Evolutionary conservation across 345 rosid genomes (phyloP).

Genomic region (Brassica incana): DNA sequence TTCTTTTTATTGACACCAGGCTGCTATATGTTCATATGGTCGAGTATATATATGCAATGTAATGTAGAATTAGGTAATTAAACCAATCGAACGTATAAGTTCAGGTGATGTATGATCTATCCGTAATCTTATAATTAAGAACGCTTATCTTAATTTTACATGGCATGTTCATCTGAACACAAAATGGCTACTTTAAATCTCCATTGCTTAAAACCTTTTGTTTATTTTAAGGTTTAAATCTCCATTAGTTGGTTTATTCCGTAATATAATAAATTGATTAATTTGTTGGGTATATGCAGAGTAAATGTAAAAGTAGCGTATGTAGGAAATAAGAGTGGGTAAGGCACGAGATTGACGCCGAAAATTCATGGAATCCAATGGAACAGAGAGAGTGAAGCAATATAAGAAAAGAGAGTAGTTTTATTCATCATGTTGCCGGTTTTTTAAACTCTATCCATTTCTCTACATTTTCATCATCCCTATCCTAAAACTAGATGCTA

Average conservation of each 20-base stretch:
- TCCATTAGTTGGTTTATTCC: not conserved
- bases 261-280: not conserved
- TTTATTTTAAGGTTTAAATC: not conserved
- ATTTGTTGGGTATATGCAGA: not conserved
- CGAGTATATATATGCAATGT: not conserved
- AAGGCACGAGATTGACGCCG: conserved; percentile 33
- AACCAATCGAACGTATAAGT: not conserved
- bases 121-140: not conserved
- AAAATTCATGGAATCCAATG: conserved; percentile 33
- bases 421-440: conserved; percentile 45
- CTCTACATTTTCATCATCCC: conserved; percentile 34
- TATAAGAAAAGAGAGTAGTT: conserved; percentile 26
- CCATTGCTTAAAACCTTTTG: not conserved
- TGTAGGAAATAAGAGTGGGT: conserved; percentile 9
- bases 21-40: not conserved
- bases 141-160: not conserved
- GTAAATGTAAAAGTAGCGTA: conserved; percentile 14
- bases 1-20: not conserved
- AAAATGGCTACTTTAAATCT: not conserved
- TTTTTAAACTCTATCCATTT: conserved; percentile 23
- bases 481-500: conserved; percentile 40
- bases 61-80: not conserved
- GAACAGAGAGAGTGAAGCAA: conserved; percentile 29
- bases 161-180: not conserved
- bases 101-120: not conserved